These are phyloP conservation scores for Aspergillus hiratsukae DNA, from an alignment of 2,329 filamentous ascomycete species.

Conservation along the genomic window DNA sequence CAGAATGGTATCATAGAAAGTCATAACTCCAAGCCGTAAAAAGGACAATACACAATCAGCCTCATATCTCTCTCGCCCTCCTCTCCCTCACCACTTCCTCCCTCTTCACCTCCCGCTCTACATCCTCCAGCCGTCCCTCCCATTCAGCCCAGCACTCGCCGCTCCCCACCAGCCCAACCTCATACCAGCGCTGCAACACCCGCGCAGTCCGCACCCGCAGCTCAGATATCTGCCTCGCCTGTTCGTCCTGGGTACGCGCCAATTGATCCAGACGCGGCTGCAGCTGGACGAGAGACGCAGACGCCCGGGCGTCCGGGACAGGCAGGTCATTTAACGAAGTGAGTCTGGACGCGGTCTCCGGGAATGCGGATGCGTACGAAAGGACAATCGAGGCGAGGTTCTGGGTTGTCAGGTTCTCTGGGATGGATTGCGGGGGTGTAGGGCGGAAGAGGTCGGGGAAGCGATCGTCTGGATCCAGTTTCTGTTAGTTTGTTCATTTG, in stretches of 20 bases:
- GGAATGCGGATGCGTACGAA: conserved; percentile 43
- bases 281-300: conserved; percentile 39
- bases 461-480: conserved; percentile 26
- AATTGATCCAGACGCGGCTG: conserved; percentile 39
- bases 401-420: conserved; percentile 32
- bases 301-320: conserved; percentile 40
- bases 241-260: conserved; percentile 32
- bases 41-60: conserved; percentile 14
- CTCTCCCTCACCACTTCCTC: conserved; percentile 55
- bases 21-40: neutral
- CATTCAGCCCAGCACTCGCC: conserved; percentile 67
- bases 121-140: conserved; percentile 61
- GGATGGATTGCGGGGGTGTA: conserved; percentile 28
- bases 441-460: conserved; percentile 41
- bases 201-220: conserved; percentile 41
- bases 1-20: neutral
- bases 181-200: conserved; percentile 67
- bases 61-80: conserved; percentile 45
- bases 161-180: conserved; percentile 63
- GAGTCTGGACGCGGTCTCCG: conserved; percentile 45
- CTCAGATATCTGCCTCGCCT: conserved; percentile 38
- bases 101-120: conserved; percentile 63
- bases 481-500: neutral
- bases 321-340: conserved; percentile 46
- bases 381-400: conserved; percentile 40